These are phyloP conservation scores for Aspergillus pseudonomiae DNA, from an alignment of 2,329 filamentous ascomycete genomes.

Conservation along the genomic window DNA sequence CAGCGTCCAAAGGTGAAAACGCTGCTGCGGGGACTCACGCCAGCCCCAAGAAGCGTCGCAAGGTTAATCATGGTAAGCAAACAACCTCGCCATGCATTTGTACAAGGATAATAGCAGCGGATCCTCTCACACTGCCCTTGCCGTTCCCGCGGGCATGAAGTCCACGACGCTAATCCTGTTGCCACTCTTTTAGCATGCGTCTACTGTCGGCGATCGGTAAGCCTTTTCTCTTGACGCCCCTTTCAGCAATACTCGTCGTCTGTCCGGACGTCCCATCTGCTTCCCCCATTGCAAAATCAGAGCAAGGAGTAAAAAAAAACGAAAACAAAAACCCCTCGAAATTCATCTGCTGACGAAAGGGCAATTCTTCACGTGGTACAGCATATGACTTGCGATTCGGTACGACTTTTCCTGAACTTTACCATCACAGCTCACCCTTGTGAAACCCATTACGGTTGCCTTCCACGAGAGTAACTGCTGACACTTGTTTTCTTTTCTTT, in stretches of 20 bases:
- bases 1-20: conserved; percentile 38
- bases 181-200: conserved; percentile 70
- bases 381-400: conserved; percentile 93
- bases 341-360: conserved; percentile 51
- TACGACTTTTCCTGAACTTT: conserved; percentile 53
- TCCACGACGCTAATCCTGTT: conserved; percentile 28
- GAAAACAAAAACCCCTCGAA: conserved; percentile 15
- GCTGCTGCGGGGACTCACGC: conserved; percentile 37
- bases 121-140: conserved; percentile 19
- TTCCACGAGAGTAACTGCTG: conserved; percentile 28
- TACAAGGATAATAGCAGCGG: conserved; percentile 27
- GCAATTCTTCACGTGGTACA: conserved; percentile 52
- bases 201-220: conserved; percentile 88
- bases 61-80: conserved; percentile 82
- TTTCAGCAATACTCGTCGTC: background rate
- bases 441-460: conserved; percentile 27
- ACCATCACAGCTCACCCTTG: conserved; percentile 22
- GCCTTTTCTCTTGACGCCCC: conserved; percentile 42
- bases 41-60: conserved; percentile 81
- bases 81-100: conserved; percentile 29
- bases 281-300: conserved; percentile 18
- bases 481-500: conserved; percentile 27
- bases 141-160: conserved; percentile 19
- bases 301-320: background rate
- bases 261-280: background rate